These are phyloP conservation scores for Eimeria falciformis DNA, from an alignment of 169 alveolate genomes.

Conservation along the genomic window DNA sequence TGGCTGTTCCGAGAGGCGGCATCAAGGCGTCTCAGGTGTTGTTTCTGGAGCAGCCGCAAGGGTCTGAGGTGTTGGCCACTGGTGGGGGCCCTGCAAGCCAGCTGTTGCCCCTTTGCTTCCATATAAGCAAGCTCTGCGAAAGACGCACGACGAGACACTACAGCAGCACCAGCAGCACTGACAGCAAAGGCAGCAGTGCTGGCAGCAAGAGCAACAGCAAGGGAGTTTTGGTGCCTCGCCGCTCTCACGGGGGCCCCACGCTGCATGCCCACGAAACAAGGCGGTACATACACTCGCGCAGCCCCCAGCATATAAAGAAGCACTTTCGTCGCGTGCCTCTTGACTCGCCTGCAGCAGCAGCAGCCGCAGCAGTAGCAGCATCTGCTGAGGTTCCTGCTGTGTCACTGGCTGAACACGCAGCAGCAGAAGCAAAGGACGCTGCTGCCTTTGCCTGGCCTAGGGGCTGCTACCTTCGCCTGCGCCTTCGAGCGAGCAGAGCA, in stretches of 20 bases:
- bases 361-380: not conserved
- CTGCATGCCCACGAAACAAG: not conserved
- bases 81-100: no score
- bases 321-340: not conserved
- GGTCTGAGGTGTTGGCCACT: no score
- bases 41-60: not conserved
- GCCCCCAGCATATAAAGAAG: not conserved
- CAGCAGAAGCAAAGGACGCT: not conserved
- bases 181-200: not conserved
- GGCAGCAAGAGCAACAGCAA: not conserved
- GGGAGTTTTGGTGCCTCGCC: not conserved
- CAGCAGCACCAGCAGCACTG: constrained; percentile 1
- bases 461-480: not conserved
- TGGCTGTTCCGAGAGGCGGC: no score
- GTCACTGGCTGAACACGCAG: not conserved
- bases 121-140: no score
- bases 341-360: not conserved
- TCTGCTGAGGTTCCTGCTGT: not conserved
- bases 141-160: not conserved
- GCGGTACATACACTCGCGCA: not conserved
- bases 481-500: not conserved
- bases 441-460: not conserved
- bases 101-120: no score
- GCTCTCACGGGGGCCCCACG: not conserved
- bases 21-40: not conserved